Conservation (phyloP, 495 filamentous ascomycete genomes). For the Cairneyella variabilis region DNA sequence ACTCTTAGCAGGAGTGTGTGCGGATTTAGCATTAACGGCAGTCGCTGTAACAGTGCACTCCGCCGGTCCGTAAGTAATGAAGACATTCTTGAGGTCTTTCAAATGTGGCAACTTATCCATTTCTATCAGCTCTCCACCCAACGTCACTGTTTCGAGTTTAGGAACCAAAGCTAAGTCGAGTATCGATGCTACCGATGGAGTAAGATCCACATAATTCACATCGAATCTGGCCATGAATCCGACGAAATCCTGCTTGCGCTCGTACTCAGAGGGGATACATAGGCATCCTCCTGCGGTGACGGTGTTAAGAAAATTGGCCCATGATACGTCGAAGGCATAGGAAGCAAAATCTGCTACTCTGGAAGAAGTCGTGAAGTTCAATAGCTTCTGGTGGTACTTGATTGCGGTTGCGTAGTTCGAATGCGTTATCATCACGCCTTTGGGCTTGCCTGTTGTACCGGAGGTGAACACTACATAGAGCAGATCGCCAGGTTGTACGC, state of each 20-base stretch:
- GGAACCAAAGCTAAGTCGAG: conserved; percentile 27
- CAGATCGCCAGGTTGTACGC: not conserved
- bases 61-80: not conserved
- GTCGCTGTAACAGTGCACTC: too few species aligned
- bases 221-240: conserved; percentile 40
- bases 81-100: not conserved
- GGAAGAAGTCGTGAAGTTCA: not conserved
- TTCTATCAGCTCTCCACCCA: conserved; percentile 30
- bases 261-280: conserved; percentile 45
- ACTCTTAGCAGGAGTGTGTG: too few species aligned
- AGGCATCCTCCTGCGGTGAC: conserved; percentile 56
- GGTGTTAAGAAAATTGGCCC: conserved; percentile 82
- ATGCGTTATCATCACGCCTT: conserved; percentile 32
- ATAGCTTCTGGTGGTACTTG: not conserved
- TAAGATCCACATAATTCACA: conserved; percentile 44
- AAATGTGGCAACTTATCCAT: not conserved
- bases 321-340: conserved; percentile 69
- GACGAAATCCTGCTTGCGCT: conserved; percentile 45
- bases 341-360: conserved; percentile 18
- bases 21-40: too few species aligned
- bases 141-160: conserved; percentile 31
- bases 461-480: conserved; percentile 49
- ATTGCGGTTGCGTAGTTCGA: not conserved
- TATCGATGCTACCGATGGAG: conserved; percentile 47
- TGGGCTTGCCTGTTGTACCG: conserved; percentile 44